Evolutionary conservation across 2,329 filamentous ascomycete species (phyloP).

Genomic region (Sporothrix globosa): DNA sequence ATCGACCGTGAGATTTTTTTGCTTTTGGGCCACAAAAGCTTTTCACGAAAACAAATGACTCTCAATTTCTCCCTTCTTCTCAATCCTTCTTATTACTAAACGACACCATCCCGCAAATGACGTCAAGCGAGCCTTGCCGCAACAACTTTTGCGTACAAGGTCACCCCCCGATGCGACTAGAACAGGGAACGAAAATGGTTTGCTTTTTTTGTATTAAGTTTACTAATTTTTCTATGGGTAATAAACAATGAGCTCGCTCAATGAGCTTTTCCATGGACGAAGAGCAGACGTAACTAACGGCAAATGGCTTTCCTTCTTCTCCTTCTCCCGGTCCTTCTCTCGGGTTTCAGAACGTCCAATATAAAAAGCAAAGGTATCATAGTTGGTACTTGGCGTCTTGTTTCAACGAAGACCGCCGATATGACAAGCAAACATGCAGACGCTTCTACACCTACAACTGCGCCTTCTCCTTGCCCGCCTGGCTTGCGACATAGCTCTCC

Average conservation of each 20-base stretch:
- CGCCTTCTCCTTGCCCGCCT: slow-evolving; percentile 28
- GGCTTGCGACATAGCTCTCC: slow-evolving; percentile 35
- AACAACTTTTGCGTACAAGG: neutral
- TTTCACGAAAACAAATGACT: neutral
- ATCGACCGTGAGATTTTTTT: neutral
- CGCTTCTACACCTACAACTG: neutral
- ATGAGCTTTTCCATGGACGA: neutral
- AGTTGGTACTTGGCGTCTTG: neutral
- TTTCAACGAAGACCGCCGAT: neutral
- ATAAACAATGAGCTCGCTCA: neutral
- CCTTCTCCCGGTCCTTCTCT: neutral
- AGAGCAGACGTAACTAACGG: neutral
- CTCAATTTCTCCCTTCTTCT: neutral
- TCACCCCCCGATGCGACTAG: neutral
- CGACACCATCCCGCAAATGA: neutral
- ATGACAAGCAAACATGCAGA: neutral
- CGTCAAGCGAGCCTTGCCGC: neutral
- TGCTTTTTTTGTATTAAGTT: slow-evolving; percentile 10
- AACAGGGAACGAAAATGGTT: neutral
- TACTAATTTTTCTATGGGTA: neutral
- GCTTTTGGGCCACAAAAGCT: neutral
- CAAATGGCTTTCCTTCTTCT: neutral
- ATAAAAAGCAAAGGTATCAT: slow-evolving; percentile 23
- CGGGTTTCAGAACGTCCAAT: neutral
- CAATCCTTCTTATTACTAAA: neutral